Conservation (phyloP, 257 asterid species). For the Solanum habrochaites region DNA sequence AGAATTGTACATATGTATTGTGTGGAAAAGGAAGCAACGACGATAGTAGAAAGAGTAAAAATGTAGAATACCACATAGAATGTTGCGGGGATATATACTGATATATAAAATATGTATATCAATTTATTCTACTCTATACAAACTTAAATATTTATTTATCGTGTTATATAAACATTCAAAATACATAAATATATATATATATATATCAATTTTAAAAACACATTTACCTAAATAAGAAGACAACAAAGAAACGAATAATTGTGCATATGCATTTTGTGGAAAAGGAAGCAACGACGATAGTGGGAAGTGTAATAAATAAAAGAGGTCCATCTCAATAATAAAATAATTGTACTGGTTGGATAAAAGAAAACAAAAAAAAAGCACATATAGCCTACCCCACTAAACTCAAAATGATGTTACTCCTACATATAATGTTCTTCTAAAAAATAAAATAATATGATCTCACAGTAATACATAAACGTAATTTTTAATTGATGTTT, state of each 20-base stretch:
- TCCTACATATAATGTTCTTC: background rate
- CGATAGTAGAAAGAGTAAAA: background rate
- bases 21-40: background rate
- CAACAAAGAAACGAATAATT: background rate
- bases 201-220: no score
- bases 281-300: background rate
- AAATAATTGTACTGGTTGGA: background rate
- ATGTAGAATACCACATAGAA: background rate
- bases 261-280: background rate
- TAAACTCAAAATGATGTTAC: background rate
- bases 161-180: no score
- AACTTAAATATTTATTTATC: accelerated
- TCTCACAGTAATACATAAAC: no score
- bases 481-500: no score
- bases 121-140: no score
- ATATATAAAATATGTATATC: no score
- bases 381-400: background rate
- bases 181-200: no score
- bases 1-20: background rate
- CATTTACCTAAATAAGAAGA: background rate
- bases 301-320: background rate
- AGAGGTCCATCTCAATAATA: background rate
- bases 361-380: background rate
- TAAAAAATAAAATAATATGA: background rate
- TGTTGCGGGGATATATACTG: no score